These are phyloP conservation scores for Anacardium occidentale DNA, from an alignment of 345 rosid genomes.

Conservation along the genomic window DNA sequence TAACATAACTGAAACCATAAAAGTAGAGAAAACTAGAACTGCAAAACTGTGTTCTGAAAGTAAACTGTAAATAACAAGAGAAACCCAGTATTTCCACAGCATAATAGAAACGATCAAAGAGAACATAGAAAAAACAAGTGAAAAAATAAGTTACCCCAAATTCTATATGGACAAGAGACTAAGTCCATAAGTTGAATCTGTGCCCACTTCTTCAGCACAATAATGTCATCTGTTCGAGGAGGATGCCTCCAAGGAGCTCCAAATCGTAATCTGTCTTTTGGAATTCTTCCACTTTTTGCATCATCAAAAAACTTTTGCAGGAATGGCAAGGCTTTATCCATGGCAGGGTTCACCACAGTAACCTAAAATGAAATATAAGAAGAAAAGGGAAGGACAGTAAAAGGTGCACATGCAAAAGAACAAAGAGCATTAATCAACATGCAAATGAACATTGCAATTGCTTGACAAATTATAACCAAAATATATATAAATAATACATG, in stretches of 20 bases:
- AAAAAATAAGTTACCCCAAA: slow-evolving; percentile 59
- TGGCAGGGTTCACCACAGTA: slow-evolving; percentile 85
- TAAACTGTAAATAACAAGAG: background rate
- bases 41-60: background rate
- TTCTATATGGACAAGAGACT: slow-evolving; percentile 64
- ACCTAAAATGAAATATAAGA: slow-evolving; percentile 37
- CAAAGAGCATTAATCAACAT: too few relatives aligned
- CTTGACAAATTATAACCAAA: background rate
- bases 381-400: background rate
- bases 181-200: slow-evolving; percentile 92
- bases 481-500: background rate
- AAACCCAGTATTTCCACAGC: background rate
- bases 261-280: slow-evolving; percentile 62
- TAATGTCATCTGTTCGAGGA: slow-evolving; percentile 48
- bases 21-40: background rate
- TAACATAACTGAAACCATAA: background rate
- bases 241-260: slow-evolving; percentile 98
- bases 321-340: slow-evolving; percentile 70
- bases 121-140: background rate
- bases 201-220: slow-evolving; percentile 54
- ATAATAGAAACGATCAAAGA: background rate
- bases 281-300: slow-evolving; percentile 59
- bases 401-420: background rate
- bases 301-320: slow-evolving; percentile 70
- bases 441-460: too few relatives aligned